Evolutionary conservation across 2,329 filamentous ascomycete genomes (phyloP), one percentile per base, ranked within the genome.

Genomic region (Clonostachys byssicola): DNA sequence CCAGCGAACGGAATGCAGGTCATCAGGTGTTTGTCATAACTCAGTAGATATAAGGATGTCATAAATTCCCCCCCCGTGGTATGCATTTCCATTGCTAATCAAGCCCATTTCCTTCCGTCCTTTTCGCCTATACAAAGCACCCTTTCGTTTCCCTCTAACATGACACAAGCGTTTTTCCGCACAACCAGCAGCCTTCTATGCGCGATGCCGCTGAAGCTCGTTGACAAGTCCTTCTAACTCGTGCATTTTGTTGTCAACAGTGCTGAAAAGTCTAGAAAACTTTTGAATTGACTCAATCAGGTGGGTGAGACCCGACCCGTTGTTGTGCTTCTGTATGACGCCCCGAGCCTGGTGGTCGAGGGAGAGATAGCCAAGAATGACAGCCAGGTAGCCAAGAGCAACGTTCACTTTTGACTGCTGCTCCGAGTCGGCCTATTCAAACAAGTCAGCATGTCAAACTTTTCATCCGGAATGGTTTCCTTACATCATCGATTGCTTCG

Each of bases 351-450:
- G 66, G 12, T 64, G 56, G 44, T 72, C 66, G 30, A 94, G 72
- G 55, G 84, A 91, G 20, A 96, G 70, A 54, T 91, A 94, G 16
- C 90, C 89, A 3, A 97, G 75, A 6, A 96, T 73, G 13, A 96
- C 85, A 1, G 90, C 85, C 20, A 96, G 74, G 62, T 96, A 96
- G 14, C 90, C 92, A 62, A 92, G 83, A 2, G 88, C 85, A 30
- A 97, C 90, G 55, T 92, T 90, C 44, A 87, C 77, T 50, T 88
- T 84, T 23, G 85, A 85, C 60, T 92, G 89, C 58, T 89, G 81
- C 47, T 85, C 77, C 2, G 85, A 87, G 56, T 86, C 82, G 49
- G 83, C 84, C 79, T 89, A 52, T 14, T 14, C 40, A 20, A 12
- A 20, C 17, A 40, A 40, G 23, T 30, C 9, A 30, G 23, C 23